Evolutionary conservation across 768 basidiomycete genomes (phyloP), one percentile per base, ranked within the genome.

Genomic region (Amylocystis lapponica): DNA sequence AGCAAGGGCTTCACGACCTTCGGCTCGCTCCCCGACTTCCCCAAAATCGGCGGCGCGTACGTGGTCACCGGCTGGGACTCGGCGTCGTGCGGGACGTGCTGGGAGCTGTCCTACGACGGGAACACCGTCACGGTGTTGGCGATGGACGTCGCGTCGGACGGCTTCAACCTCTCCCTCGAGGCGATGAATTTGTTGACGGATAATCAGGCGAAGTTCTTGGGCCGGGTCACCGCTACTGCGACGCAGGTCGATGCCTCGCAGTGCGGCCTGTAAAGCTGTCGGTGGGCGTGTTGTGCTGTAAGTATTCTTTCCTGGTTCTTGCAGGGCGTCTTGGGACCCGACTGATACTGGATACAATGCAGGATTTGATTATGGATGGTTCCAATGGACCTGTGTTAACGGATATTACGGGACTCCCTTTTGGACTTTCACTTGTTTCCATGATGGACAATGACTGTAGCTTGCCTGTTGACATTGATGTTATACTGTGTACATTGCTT

Each of bases 211-310:
- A 64, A 57, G 31, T 53, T 66, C 27, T 54, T 75, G 20, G 81
- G 81, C 8, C 61, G 71, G 20, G 66, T 82, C 17, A 35, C 64
- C 12, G 76, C 76, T 11, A 63, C 57, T 8, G 61, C 73, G 5
- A 60, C 46, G 3, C 59, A 74, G 46, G 73, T 82, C 9, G 60
- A 50, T 29, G 43, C 67, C 6, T 72, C 78, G 0, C 48, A 56
- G 38, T 84, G 83, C 53, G 78, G 78, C 17, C 58, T 79, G n/a
- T n/a, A n/a, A n/a, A n/a, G n/a, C n/a, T n/a, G n/a, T n/a, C n/a
- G n/a, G n/a, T n/a, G n/a, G n/a, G n/a, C n/a, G n/a, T n/a, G n/a
- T n/a, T n/a, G n/a, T n/a, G n/a, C n/a, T n/a, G n/a, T n/a, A n/a
- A n/a, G n/a, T n/a, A n/a, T n/a, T n/a, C n/a, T n/a, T n/a, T n/a